These are phyloP conservation scores for Aspergillus ostianus DNA, from an alignment of 495 filamentous ascomycete species.

Conservation along the genomic window DNA sequence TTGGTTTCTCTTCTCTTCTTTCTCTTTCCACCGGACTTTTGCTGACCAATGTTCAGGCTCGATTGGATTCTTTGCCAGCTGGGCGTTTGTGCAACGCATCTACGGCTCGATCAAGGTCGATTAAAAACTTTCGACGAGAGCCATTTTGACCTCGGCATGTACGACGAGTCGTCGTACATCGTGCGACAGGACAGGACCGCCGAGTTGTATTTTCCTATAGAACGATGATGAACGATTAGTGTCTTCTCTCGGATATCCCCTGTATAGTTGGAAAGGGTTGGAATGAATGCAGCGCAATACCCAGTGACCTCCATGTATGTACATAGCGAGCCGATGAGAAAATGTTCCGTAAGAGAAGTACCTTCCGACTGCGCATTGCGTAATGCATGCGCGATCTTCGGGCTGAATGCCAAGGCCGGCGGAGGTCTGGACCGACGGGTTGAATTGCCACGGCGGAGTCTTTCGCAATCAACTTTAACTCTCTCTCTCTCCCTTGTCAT, in stretches of 20 bases:
- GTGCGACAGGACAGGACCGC: not conserved
- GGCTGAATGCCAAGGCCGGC: no score
- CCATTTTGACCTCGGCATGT: not conserved
- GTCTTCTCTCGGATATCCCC: slow-evolving; percentile 16
- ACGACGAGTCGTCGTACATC: not conserved
- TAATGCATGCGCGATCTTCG: no score
- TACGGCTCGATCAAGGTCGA: slow-evolving; percentile 97
- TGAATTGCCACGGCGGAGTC: slow-evolving; percentile 1
- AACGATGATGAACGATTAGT: slow-evolving; percentile 5
- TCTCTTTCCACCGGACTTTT: not conserved
- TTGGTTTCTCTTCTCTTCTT: slow-evolving; percentile 13
- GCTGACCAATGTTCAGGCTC: slow-evolving; percentile 57
- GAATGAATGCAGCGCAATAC: not conserved
- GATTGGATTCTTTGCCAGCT: slow-evolving; percentile 93
- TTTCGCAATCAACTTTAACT: not conserved
- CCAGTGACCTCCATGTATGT: not conserved
- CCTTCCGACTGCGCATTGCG: no score
- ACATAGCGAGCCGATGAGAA: no score
- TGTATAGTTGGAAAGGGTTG: slow-evolving; percentile 11
- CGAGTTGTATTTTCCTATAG: slow-evolving; percentile 6
- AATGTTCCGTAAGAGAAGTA: no score
- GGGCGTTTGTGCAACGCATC: slow-evolving; percentile 89
- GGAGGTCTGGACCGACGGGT: not conserved
- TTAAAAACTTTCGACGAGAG: slow-evolving; percentile 33
- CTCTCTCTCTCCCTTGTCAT: not conserved